These are phyloP conservation scores for Saposhnikovia divaricata DNA, from an alignment of 129 eudicot genomes.

Conservation along the genomic window DNA sequence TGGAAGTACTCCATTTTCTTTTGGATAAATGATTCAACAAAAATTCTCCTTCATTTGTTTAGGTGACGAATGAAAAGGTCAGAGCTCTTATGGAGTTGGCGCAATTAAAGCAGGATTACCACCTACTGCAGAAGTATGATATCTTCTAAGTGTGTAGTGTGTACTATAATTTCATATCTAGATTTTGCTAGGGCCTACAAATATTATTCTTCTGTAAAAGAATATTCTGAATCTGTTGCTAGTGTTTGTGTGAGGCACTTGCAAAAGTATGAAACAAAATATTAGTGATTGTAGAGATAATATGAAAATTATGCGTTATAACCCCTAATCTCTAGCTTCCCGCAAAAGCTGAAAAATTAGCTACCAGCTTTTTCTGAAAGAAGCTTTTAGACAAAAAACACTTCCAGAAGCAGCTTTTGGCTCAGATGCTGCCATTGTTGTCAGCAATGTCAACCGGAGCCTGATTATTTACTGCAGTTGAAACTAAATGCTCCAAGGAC, in stretches of 20 bases:
- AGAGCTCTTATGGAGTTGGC: constrained; percentile 91
- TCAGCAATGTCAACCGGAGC: background rate
- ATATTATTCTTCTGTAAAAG: background rate
- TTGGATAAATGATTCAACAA: background rate
- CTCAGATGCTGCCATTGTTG: background rate
- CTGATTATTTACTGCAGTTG: background rate
- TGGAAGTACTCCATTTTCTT: background rate
- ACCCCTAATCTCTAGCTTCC: background rate
- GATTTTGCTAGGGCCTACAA: background rate
- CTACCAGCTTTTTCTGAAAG: background rate
- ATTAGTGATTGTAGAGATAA: background rate
- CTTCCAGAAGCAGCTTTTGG: background rate
- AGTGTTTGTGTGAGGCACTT: background rate
- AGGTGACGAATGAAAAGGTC: constrained; percentile 94
- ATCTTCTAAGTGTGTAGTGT: background rate
- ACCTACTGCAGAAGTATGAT: constrained; percentile 57
- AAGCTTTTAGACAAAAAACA: too few species aligned
- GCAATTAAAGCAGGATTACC: constrained; percentile 58
- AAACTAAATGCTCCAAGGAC: background rate
- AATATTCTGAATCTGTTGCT: background rate
- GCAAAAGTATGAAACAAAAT: background rate
- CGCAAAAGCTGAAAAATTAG: background rate
- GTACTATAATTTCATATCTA: background rate
- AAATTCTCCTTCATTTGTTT: constrained; percentile 15
- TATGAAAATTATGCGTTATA: background rate